Base-by-base conservation (phyloP, 2,329 filamentous ascomycete genomes). In the Cytospora chrysosperma region DNA sequence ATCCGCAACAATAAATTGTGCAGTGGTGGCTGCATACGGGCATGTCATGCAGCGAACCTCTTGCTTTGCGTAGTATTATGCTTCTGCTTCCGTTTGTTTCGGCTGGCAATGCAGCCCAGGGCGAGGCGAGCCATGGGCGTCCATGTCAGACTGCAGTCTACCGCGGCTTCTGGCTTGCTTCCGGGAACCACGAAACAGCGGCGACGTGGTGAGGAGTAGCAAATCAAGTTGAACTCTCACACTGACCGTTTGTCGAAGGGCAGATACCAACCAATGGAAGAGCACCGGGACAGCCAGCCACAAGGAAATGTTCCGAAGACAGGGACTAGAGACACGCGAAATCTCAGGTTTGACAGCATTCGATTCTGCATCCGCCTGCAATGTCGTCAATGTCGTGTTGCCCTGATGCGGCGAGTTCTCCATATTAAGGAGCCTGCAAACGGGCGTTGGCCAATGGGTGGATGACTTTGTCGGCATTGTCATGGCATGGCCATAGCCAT, bases 331-430 rank as follows among this genome's bases (percentile, higher is more conserved):
- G 66, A 68, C 67, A 69, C 53, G 67, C 60, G 62, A 67, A 68
- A 71, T 70, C 70, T 71, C 57, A 63, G 61, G 68, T 70, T 63
- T 65, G 66, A 69, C 69, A 67, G 67, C 69, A 67, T 70, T 54
- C 67, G 68, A 68, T 67, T 59, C 50, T 59, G 63, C 62, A 57
- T 54, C 58, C 60, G 66, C 19, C 37, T 50, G 58, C 61, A 60
- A 67, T 64, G 68, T 58, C 62, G 69, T 70, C 60, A 60, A 68
- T 66, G 68, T 55, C 62, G 69, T 70, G 65, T 60, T 59, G 67
- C 68, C 49, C 26, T 32, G 60, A 63, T 52, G 47, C 60, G 37
- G 43, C 27, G 50, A 43, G 37, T 40, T n/a, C 47, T 49, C 49
- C n/a, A 61, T 59, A 55, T 50, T 26, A 56, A 62, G 40, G 64